Conservation (phyloP, 257 asterid species). For the Solanum gracilifrons region DNA sequence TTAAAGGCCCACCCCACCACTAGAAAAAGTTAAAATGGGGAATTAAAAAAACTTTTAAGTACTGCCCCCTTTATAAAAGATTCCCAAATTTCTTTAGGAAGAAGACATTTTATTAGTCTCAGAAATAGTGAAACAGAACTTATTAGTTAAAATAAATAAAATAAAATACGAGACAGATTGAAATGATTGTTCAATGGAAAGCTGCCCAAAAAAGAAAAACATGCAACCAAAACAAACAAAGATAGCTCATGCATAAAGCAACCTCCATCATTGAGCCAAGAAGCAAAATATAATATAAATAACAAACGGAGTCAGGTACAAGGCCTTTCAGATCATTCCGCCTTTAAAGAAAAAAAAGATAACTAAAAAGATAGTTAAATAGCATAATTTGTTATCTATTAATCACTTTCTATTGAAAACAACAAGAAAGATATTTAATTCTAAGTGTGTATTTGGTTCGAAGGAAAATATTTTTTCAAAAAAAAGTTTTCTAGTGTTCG, state of each 20-base stretch:
- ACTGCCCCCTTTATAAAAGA: background rate
- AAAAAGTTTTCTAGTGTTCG: no score
- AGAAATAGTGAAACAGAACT: background rate
- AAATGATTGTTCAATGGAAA: background rate
- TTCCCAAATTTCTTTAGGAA: background rate
- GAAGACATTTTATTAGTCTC: background rate
- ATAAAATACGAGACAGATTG: background rate
- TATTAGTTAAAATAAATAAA: background rate
- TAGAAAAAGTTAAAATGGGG: background rate
- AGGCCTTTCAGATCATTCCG: rapidly evolving
- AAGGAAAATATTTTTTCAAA: no score
- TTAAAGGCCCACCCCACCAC: background rate
- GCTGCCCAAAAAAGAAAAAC: background rate
- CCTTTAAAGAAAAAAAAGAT: background rate
- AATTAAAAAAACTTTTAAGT: background rate
- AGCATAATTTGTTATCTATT: background rate
- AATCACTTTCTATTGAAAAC: background rate
- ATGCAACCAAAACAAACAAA: background rate
- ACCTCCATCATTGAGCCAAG: background rate
- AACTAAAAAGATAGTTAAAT: background rate
- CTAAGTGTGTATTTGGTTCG: no score
- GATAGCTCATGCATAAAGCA: background rate
- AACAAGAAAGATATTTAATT: no score
- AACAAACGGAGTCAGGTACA: rapidly evolving
- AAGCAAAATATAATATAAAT: no score